Conservation (phyloP, 257 asterid species). For the Solanum bulbocastanum region DNA sequence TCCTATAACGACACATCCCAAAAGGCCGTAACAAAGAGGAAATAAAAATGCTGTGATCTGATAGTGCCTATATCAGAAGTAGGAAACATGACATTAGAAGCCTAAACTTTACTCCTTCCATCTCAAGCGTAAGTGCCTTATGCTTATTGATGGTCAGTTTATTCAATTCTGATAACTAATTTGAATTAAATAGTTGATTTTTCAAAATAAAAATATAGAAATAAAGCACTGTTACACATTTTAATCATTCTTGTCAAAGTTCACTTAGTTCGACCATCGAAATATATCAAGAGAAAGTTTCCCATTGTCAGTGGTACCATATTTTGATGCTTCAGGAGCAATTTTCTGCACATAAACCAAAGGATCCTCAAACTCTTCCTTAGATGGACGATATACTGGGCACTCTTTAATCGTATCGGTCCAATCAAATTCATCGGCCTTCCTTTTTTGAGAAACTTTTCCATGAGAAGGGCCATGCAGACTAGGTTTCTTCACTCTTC, state of each 20-base stretch:
- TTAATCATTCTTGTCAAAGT: not conserved
- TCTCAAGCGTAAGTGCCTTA: not conserved
- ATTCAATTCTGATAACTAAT: not conserved
- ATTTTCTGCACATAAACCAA: constrained; percentile 21
- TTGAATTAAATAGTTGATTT: not conserved
- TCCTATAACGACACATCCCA: not conserved
- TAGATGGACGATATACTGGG: constrained; percentile 32
- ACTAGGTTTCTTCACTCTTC: not conserved
- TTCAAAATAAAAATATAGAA: too few species aligned
- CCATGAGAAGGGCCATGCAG: not conserved
- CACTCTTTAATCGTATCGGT: constrained; percentile 14
- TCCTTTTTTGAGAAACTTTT: not conserved
- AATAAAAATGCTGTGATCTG: not conserved
- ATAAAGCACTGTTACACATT: not conserved
- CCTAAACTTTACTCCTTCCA: not conserved
- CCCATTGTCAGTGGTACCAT: constrained; percentile 9
- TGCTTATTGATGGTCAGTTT: too few species aligned
- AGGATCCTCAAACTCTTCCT: constrained; percentile 35
- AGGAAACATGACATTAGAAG: not conserved
- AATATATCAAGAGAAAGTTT: not conserved
- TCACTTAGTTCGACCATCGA: not conserved
- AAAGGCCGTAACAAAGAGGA: not conserved
- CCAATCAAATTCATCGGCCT: constrained; percentile 11
- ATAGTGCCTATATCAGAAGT: not conserved
- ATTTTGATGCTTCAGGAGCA: constrained; percentile 36